These are phyloP conservation scores for Linnemannia schmuckeri DNA, from an alignment of 192 early-diverging fungal species.

Conservation along the genomic window DNA sequence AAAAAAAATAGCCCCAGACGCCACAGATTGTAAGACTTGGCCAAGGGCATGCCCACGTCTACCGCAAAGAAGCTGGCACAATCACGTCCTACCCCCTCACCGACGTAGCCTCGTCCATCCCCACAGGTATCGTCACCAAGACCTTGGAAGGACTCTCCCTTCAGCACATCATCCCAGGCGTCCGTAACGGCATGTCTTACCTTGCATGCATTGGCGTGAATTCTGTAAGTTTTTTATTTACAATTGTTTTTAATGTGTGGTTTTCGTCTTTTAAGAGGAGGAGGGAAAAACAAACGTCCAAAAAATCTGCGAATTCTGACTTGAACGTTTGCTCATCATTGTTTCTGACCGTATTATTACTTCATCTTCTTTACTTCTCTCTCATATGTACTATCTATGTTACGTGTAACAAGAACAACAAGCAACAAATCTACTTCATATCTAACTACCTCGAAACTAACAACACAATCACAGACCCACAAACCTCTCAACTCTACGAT, in stretches of 20 bases:
- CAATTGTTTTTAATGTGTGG: no score
- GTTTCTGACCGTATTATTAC: neutral
- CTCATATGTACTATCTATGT: neutral
- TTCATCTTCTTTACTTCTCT: neutral
- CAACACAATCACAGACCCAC: neutral
- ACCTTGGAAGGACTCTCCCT: neutral
- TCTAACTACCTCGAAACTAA: neutral
- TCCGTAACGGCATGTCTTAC: neutral
- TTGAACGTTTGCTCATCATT: neutral
- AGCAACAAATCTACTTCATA: neutral
- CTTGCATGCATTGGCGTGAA: neutral
- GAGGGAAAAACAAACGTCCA: neutral
- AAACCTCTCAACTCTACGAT: neutral
- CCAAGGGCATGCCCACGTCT: neutral
- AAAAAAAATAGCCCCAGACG: neutral
- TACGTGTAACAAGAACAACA: neutral
- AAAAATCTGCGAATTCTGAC: neutral
- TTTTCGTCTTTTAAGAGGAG: neutral
- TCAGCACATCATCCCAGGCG: neutral
- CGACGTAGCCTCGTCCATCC: neutral
- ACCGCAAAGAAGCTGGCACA: neutral
- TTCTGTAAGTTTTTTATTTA: neutral
- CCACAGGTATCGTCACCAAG: neutral
- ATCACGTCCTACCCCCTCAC: neutral
- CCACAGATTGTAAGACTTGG: neutral